Evolutionary conservation across 306 rosid genomes (phyloP), one percentile per base, ranked within the genome.

Genomic region (Pachyrhizus erosus): DNA sequence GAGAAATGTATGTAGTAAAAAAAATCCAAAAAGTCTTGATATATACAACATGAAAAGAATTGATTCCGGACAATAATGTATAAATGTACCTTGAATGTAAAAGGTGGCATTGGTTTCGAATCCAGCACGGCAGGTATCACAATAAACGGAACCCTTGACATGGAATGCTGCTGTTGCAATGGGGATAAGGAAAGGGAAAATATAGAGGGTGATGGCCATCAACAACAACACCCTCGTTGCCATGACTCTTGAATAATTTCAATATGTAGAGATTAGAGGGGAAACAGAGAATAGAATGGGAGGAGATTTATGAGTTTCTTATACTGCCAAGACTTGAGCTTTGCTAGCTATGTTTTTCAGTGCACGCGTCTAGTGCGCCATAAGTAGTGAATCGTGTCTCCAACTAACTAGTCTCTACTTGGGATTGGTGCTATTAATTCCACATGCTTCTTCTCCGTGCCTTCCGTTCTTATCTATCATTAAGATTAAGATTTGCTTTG

Each of bases 71-170:
- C 5, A 61, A 13, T 14, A 26, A 33, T 8, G 42, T 0, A 46
- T 9, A 31, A 5, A 43, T 2, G 61, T 73, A 86, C 86, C 89
- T 83, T 21, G 2, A 54, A 86, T 86, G 82, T 79, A 87, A 64
- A 82, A 80, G 80, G 95, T 85, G 83, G 82, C 87, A 7, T 86
- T 55, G 82, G 95, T 92, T 87, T 94, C 98, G 46, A 92, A 92
- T 9, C 98, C 98, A 4, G 90, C 89, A 7, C 86, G 95, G 78
- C 97, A 94, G 5, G 92, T 94, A 80, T 94, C 98, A 10, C 98
- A 94, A 75, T 94, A 94, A 87, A 90, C 89, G 4, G 21, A 66
- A 46, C 97, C 98, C 13, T 61, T 62, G 69, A 83, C 83, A 18
- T 46, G 87, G 52, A 62, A 86, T 7, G 18, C 23, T 23, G 84